phyloP scores from a whole-genome alignment of 306 rosid genomes.

The Betula pendula region DNA sequence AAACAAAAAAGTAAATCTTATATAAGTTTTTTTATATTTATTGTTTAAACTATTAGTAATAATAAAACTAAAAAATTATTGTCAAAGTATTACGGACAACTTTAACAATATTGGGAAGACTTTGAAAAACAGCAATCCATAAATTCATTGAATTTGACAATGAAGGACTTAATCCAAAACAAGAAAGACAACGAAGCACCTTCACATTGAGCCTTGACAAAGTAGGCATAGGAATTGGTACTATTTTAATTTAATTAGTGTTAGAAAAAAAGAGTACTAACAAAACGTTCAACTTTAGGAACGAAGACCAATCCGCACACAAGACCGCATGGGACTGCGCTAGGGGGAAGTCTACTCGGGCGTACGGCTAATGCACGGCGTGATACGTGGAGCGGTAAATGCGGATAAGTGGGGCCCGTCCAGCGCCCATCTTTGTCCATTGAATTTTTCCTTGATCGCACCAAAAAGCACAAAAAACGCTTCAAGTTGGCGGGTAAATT shows the following conservation, averaged over 20 bases:
- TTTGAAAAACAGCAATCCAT: too few relatives aligned
- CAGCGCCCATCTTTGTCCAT: not conserved
- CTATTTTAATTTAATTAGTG: not conserved
- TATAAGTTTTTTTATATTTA: too few relatives aligned
- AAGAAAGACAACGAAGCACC: not conserved
- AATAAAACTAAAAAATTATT: too few relatives aligned
- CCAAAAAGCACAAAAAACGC: not conserved
- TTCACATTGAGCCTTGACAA: not conserved
- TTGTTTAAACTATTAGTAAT: too few relatives aligned
- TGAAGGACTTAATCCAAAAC: too few relatives aligned
- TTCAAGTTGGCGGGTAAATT: slow-evolving; percentile 14
- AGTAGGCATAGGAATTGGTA: not conserved
- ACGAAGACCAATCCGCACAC: not conserved
- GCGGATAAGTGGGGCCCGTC: slow-evolving; percentile 39
- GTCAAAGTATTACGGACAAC: too few relatives aligned
- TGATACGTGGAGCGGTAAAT: slow-evolving; percentile 62
- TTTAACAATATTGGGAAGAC: too few relatives aligned
- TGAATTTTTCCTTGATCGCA: not conserved
- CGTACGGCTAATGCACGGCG: slow-evolving; percentile 68
- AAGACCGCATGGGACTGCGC: not conserved
- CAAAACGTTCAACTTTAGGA: not conserved
- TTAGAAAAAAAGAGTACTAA: not conserved
- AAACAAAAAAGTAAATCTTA: too few relatives aligned
- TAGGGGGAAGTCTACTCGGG: not conserved
- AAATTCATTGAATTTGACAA: too few relatives aligned